Evolutionary conservation across 2,329 filamentous ascomycete genomes (phyloP).

Genomic region (Botrytis medusae): DNA sequence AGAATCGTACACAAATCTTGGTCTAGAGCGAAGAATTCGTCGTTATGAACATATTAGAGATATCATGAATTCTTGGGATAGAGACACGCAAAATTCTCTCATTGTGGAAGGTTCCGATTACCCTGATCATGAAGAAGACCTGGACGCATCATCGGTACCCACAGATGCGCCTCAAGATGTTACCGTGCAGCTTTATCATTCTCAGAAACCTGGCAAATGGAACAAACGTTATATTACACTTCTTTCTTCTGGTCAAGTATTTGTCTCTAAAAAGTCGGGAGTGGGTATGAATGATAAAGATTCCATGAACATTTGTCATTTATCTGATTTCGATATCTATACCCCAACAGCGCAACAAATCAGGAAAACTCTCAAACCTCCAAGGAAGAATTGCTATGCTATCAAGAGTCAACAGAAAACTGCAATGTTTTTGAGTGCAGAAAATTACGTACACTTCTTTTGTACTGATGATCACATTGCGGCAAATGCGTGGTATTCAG

Average conservation of each 20-base stretch:
- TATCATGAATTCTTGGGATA: slow-evolving; percentile 90
- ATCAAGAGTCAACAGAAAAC: slow-evolving; percentile 92
- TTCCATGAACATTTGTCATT: slow-evolving; percentile 69
- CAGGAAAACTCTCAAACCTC: slow-evolving; percentile 72
- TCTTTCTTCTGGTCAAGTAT: slow-evolving; percentile 68
- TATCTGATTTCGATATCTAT: slow-evolving; percentile 94
- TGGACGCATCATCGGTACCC: slow-evolving; percentile 66
- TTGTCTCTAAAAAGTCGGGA: slow-evolving; percentile 68
- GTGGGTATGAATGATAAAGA: slow-evolving; percentile 64
- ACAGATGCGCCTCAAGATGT: slow-evolving; percentile 63
- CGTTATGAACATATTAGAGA: slow-evolving; percentile 85
- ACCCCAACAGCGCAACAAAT: slow-evolving; percentile 67
- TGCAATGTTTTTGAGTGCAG: slow-evolving; percentile 75
- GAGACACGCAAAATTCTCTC: slow-evolving; percentile 73
- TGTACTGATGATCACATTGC: slow-evolving; percentile 69
- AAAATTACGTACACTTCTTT: slow-evolving; percentile 92
- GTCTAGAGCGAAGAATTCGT: slow-evolving; percentile 78
- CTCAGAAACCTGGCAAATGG: slow-evolving; percentile 82
- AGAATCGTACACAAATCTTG: slow-evolving; percentile 73
- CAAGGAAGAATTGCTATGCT: slow-evolving; percentile 82
- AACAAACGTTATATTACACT: slow-evolving; percentile 79
- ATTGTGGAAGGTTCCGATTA: slow-evolving; percentile 62
- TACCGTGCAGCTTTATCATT: slow-evolving; percentile 74
- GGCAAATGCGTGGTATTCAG: slow-evolving; percentile 68
- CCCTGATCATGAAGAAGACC: slow-evolving; percentile 54